phyloP scores from a whole-genome alignment of 495 filamentous ascomycete species.

The Penicillium cinerascens region DNA sequence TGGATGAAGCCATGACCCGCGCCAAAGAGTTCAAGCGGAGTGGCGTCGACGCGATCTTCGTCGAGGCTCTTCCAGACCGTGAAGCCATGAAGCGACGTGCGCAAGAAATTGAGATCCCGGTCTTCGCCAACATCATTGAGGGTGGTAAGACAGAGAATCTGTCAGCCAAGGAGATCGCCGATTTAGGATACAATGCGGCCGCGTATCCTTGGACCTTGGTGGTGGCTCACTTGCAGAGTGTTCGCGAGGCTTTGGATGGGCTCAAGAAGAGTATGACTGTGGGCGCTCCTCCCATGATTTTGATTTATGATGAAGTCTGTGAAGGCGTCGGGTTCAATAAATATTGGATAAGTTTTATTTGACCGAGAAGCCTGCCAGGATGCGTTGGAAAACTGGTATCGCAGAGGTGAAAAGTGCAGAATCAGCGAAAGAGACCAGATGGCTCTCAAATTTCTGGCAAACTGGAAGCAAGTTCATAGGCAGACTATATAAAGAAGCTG shows the following conservation, averaged over 20 bases:
- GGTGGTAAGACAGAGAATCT: conserved; percentile 42
- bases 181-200: conserved; percentile 20
- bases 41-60: conserved; percentile 38
- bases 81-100: conserved; percentile 35
- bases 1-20: conserved; percentile 37
- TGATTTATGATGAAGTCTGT: conserved; percentile 36
- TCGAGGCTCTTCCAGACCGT: conserved; percentile 41
- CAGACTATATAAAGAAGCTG: no score
- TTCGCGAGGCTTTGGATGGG: conserved; percentile 35
- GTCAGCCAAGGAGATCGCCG: conserved; percentile 35
- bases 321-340: conserved; percentile 21
- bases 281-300: conserved; percentile 32
- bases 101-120: conserved; percentile 31
- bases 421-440: no score
- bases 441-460: no score
- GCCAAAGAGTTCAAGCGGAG: conserved; percentile 35
- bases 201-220: conserved; percentile 32
- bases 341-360: conserved; percentile 27
- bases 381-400: no score
- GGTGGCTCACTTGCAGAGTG: conserved; percentile 37
- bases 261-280: conserved; percentile 33
- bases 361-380: no score
- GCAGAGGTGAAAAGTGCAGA: no score
- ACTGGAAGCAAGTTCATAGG: no score
- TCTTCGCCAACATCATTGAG: conserved; percentile 45